Conservation (phyloP, 495 filamentous ascomycete species). For the Aspergillus taichungensis region DNA sequence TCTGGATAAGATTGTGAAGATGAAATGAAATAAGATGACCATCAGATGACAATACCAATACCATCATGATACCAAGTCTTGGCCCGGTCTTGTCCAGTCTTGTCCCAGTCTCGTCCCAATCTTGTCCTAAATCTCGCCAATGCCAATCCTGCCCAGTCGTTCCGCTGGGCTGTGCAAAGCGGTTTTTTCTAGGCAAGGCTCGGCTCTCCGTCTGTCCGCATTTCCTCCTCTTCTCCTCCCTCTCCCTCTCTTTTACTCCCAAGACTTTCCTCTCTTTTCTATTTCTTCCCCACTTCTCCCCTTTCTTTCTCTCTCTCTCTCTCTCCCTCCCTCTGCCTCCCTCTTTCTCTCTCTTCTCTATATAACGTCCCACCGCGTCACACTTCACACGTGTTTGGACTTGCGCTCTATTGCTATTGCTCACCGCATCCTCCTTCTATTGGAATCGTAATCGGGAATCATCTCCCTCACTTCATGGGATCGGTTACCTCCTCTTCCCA, state of each 20-base stretch:
- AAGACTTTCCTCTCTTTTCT: constrained; percentile 17
- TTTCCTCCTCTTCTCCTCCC: constrained; percentile 13
- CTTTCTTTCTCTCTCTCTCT: constrained; percentile 8
- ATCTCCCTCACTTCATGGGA: neutral
- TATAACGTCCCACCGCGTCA: neutral
- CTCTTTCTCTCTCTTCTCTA: constrained; percentile 5
- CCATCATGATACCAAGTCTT: neutral
- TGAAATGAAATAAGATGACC: too few species aligned
- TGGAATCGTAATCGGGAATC: neutral
- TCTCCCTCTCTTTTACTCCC: constrained; percentile 19
- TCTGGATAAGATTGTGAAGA: too few species aligned
- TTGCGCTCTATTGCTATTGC: constrained; percentile 9
- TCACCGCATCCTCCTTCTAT: constrained; percentile 1
- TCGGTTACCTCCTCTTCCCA: neutral
- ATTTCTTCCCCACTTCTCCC: constrained; percentile 10
- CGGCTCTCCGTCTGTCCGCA: constrained; percentile 19
- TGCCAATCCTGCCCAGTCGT: constrained; percentile 19
- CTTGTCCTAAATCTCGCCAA: too few species aligned
- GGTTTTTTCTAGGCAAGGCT: constrained; percentile 35
- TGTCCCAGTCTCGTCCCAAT: constrained; percentile 3
- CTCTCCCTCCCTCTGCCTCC: constrained; percentile 6
- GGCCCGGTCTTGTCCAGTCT: constrained; percentile 11
- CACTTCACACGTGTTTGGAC: neutral
- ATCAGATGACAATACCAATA: too few species aligned
- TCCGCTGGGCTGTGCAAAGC: constrained; percentile 28